These are phyloP conservation scores for Monilinia polystroma DNA, from an alignment of 2,329 filamentous ascomycete species.

Conservation along the genomic window DNA sequence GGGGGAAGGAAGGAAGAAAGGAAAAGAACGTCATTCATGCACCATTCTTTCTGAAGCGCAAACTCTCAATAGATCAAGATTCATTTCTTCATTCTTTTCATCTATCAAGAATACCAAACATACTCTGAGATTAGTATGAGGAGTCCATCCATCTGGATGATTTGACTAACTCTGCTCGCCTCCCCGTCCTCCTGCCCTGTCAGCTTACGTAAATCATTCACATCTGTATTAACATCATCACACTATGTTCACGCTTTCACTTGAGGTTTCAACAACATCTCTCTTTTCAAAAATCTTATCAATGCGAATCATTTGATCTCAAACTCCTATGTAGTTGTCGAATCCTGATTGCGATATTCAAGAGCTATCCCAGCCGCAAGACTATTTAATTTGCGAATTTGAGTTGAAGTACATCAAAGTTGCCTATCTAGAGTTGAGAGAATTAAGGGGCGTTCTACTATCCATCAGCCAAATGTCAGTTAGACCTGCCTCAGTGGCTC, in stretches of 20 bases:
- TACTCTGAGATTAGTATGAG: no score
- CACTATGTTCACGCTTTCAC: neutral
- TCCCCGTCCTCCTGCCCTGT: neutral
- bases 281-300: neutral
- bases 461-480: neutral
- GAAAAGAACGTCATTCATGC: no score
- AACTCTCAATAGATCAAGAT: no score
- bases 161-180: no score
- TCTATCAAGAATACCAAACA: no score
- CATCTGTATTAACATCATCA: neutral
- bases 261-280: neutral
- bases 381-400: neutral
- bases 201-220: neutral
- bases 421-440: neutral
- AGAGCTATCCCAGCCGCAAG: neutral
- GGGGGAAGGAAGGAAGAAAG: no score
- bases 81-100: no score
- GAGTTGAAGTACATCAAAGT: neutral
- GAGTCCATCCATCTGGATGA: no score
- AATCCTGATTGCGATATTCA: neutral
- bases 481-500: constrained; percentile 13
- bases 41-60: no score
- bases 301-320: neutral
- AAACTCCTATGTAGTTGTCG: neutral
- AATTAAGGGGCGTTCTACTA: neutral